Conservation (phyloP, 768 basidiomycete genomes). For the Postia placenta region DNA sequence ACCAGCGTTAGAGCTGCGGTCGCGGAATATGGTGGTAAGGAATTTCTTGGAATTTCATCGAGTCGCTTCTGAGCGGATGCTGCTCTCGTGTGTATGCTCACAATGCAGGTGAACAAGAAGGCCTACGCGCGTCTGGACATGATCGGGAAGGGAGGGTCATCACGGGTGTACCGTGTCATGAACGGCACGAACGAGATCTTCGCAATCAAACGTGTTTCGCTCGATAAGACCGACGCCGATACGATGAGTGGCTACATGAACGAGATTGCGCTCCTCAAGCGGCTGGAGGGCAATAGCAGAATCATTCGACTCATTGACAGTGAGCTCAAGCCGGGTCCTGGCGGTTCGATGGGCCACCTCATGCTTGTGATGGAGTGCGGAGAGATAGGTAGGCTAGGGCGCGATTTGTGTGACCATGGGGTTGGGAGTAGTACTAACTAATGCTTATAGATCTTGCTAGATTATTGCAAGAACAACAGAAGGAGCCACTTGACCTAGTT, state of each 20-base stretch:
- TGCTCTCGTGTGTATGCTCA: too few species aligned
- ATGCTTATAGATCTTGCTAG: constrained; percentile 73
- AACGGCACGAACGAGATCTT: constrained; percentile 70
- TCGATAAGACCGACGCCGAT: constrained; percentile 85
- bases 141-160: constrained; percentile 91
- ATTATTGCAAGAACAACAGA: constrained; percentile 78
- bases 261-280: constrained; percentile 88
- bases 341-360: constrained; percentile 67
- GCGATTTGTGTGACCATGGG: too few species aligned
- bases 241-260: constrained; percentile 93
- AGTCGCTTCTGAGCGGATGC: background rate
- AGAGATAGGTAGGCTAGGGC: constrained; percentile 63
- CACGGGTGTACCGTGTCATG: constrained; percentile 91
- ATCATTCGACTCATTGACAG: constrained; percentile 91
- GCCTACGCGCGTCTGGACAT: constrained; percentile 80
- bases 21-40: background rate
- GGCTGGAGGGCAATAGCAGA: constrained; percentile 88
- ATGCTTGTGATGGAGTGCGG: constrained; percentile 96
- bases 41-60: background rate
- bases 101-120: constrained; percentile 72
- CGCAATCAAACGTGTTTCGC: constrained; percentile 87
- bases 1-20: constrained; percentile 1
- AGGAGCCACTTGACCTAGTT: constrained; percentile 83
- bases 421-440: too few species aligned
- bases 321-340: constrained; percentile 70